Evolutionary conservation across 495 filamentous ascomycete species (phyloP), one percentile per base, ranked within the genome.

Genomic region (Xylaria intraflava): DNA sequence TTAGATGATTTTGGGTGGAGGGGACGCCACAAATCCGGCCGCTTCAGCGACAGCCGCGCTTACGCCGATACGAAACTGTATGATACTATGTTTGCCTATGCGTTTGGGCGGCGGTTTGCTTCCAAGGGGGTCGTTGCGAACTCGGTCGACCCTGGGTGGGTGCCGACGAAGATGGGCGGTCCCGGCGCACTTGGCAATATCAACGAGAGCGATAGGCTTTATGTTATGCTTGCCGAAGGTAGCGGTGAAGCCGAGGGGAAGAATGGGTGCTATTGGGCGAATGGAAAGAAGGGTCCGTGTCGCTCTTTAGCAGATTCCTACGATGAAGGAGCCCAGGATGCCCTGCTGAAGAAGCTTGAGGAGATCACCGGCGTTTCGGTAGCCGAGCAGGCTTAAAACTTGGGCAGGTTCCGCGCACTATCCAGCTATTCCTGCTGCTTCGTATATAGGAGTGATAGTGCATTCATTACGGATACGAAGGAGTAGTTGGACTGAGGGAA

Each of bases 141-240:
- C 20, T 69, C 72, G 4, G 69, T 83, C 59, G 74, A 80, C 63
- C 83, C 83, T 6, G 83, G 83, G 2, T 84, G 82, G 83, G 80
- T 84, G 38, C 66, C 74, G 53, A 86, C 82, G 8, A 78, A 80
- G 63, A 79, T 84, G 79, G 81, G 82, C 9, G 80, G 81, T 0
- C 49, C 51, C 12, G 67, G 62, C 46, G 82, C 81, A 0, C 59
- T 73, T 2, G 69, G 76, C 2, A 65, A 70, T n/a, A 59, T 74
- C 43, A 58, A 69, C n/a, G 70, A 75, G 48, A 74, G 76, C 9
- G 63, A 77, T 1, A 67, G 67, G 4, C 69, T 70, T 1, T 71
- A 78, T 57, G 72, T 73, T 6, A 67, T 75, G 44, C 71, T 75
- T 39, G 75, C 73, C 0, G 63, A 69, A 49, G 76, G 73, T 0